phyloP scores from a whole-genome alignment of 2,329 filamentous ascomycete genomes.

The Amauroascus verrucosus region DNA sequence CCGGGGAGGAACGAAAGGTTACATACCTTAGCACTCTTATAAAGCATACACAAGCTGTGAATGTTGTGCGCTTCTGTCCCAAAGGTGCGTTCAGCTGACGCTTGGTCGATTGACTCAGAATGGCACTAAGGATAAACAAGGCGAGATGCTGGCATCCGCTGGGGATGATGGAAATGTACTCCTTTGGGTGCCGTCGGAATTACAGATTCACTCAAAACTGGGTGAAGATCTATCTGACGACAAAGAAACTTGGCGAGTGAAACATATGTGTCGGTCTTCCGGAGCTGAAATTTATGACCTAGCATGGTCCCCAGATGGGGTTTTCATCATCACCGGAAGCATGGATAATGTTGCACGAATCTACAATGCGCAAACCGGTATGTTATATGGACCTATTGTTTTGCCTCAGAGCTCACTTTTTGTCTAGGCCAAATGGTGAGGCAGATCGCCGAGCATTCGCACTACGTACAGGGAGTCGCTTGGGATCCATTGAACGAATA shows the following conservation, averaged over 20 bases:
- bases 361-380: constrained; percentile 87
- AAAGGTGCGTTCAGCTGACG: constrained; percentile 54
- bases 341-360: constrained; percentile 99
- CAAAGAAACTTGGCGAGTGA: constrained; percentile 92
- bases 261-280: constrained; percentile 93
- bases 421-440: constrained; percentile 56
- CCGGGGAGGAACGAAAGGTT: constrained; percentile 77
- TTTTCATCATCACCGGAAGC: constrained; percentile 94
- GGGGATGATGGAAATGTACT: constrained; percentile 97
- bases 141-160: constrained; percentile 85
- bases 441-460: constrained; percentile 93
- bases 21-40: constrained; percentile 83
- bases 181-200: constrained; percentile 84
- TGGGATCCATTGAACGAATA: constrained; percentile 99
- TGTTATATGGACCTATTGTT: constrained; percentile 21
- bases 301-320: constrained; percentile 95
- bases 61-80: constrained; percentile 92
- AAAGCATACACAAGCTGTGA: constrained; percentile 94
- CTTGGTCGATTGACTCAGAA: background rate
- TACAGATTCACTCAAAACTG: constrained; percentile 54
- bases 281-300: constrained; percentile 96
- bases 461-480: constrained; percentile 95
- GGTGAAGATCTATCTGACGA: constrained; percentile 82
- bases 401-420: background rate
- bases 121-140: constrained; percentile 37